phyloP scores from a whole-genome alignment of 78 protist species.

The Dictyostelium discoideum region DNA sequence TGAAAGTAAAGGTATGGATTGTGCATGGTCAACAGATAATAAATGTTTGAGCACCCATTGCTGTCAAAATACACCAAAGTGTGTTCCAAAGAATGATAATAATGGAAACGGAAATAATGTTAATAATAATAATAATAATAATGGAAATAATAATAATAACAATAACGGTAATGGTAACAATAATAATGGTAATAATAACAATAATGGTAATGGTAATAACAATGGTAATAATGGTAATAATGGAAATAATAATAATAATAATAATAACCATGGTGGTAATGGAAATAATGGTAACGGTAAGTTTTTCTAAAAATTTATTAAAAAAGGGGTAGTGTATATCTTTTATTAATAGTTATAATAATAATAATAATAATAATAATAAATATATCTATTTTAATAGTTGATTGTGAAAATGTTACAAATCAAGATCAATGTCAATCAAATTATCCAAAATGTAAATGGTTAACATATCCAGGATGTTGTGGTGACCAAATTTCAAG shows the following conservation, averaged over 20 bases:
- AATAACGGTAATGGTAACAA: neutral
- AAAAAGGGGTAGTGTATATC: no score
- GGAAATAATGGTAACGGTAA: no score
- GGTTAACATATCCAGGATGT: slow-evolving; percentile 31
- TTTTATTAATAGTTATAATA: no score
- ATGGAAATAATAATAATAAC: neutral
- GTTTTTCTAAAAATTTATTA: no score
- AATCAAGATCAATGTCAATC: neutral
- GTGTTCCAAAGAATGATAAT: neutral
- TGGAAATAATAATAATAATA: neutral
- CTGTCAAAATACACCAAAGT: slow-evolving; percentile 18
- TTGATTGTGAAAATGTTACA: neutral
- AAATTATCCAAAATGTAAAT: slow-evolving; percentile 20
- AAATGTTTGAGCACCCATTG: slow-evolving; percentile 24
- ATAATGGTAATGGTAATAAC: neutral
- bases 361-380: no score
- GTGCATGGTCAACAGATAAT: neutral
- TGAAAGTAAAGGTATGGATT: slow-evolving; percentile 1
- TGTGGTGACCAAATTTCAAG: neutral
- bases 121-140: neutral
- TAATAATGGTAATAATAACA: neutral
- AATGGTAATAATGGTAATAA: neutral
- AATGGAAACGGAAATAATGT: neutral
- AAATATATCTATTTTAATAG: neutral
- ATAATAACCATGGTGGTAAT: neutral